Base-by-base conservation (phyloP, 129 eudicot species). In the Ambrosia trifida region DNA sequence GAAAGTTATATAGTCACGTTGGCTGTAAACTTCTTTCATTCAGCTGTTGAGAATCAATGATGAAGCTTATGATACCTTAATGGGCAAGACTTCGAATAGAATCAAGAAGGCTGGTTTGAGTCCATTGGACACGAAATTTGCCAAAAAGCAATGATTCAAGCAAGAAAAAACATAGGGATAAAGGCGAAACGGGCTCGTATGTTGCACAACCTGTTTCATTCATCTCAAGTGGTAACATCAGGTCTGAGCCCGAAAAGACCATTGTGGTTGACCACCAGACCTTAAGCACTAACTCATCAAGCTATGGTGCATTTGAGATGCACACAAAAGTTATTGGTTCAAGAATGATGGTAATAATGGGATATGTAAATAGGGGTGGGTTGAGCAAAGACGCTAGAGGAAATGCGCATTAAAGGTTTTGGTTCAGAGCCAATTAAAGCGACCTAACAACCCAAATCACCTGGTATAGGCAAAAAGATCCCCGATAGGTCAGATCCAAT, bases 311-410 rank as follows among this genome's bases (percentile, higher is more conserved):
- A 31, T 92, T 92, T 72, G 98, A 92, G 86, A 70, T 89, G 84
- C 98, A 87, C 81, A 92, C 98, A 7, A 92, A 86, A 0, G 98
- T 96, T 49, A 86, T 92, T 67, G 98, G 98, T 35, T 92, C 96
- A 47, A 92, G 76, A 83, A 89, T 89, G 96, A 64, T 92, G 91
- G 95, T 95, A 28, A 92, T 85, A 72, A 92, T 92, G 98, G 96
- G 98, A 18, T 87, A 80, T 45, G 82, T 85, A 56, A 95, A 84
- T 65, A 96, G 98, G 5, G 74, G 73, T 9, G 81, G 81, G 54
- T 70, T 92, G 65, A 96, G 98, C 10, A 92, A 92, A 78, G 91
- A 92, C 50, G 95, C 88, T 40, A 81, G 79, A 59, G 96, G 98
- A 46, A 82, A 85, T 52, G 28, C 1, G 28, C 28, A 24, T 24